Conservation (phyloP, 257 asterid genomes). For the Ehretia macrophylla region DNA sequence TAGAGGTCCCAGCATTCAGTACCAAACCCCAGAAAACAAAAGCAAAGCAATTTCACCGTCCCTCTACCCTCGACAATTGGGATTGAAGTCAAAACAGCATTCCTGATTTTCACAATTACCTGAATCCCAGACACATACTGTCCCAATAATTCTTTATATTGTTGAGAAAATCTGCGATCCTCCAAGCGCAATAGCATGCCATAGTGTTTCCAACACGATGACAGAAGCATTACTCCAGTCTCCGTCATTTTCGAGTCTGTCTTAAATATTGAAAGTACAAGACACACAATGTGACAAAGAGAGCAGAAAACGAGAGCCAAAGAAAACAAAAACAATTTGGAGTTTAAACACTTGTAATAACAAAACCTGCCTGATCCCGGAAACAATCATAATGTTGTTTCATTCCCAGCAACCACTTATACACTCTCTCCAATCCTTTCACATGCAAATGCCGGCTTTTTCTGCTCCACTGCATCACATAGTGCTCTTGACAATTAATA, state of each 20-base stretch:
- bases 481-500: slow-evolving; percentile 2
- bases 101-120: slow-evolving; percentile 28
- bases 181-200: slow-evolving; percentile 70
- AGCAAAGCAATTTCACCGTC: too few species aligned
- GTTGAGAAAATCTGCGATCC: slow-evolving; percentile 50
- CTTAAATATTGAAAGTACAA: slow-evolving; percentile 20
- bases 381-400: slow-evolving; percentile 40
- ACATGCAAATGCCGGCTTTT: slow-evolving; percentile 83
- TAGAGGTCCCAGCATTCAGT: too few species aligned
- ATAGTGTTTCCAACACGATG: slow-evolving; percentile 96
- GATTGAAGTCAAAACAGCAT: not conserved
- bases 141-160: slow-evolving; percentile 57
- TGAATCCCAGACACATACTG: slow-evolving; percentile 84
- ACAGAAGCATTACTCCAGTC: slow-evolving; percentile 68
- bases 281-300: not conserved
- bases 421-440: slow-evolving; percentile 73
- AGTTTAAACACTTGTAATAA: slow-evolving; percentile 17
- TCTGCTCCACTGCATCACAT: slow-evolving; percentile 72
- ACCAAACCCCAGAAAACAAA: too few species aligned
- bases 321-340: slow-evolving; percentile 3
- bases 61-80: not conserved
- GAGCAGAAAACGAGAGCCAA: slow-evolving; percentile 17
- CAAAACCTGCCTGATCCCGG: slow-evolving; percentile 60
- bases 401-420: slow-evolving; percentile 65
- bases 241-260: slow-evolving; percentile 54